A percentile compares a stretch with the other conserved stretches of the same genome.
Conservation (phyloP, 768 basidiomycete genomes). For the Fomitopsis serialis region DNA sequence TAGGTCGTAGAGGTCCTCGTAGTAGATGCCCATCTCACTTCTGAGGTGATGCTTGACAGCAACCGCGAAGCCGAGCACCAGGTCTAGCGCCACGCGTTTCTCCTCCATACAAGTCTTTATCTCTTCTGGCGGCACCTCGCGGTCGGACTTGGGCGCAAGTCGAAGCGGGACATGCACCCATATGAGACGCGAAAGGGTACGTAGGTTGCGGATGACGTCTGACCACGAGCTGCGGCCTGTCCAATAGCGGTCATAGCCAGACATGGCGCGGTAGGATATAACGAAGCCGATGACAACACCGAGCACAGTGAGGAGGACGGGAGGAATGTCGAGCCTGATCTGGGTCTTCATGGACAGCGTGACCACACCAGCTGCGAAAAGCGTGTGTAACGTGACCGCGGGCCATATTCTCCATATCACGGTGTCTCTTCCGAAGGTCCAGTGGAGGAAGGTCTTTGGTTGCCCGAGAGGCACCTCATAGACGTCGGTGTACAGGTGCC, state of each 20-base stretch:
- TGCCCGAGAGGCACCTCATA: constrained; percentile 13
- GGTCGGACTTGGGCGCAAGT: constrained; percentile 32
- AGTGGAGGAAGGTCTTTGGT: constrained; percentile 16
- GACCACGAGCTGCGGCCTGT: constrained; percentile 50
- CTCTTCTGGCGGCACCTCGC: constrained; percentile 28
- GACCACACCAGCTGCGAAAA: constrained; percentile 51
- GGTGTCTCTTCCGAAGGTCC: constrained; percentile 40
- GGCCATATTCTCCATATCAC: constrained; percentile 64
- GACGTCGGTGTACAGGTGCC: constrained; percentile 2
- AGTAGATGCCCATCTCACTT: constrained; percentile 56
- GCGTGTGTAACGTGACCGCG: constrained; percentile 55
- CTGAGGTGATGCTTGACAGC: constrained; percentile 60
- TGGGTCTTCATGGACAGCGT: constrained; percentile 35
- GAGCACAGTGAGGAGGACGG: constrained; percentile 55
- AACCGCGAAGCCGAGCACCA: constrained; percentile 50
- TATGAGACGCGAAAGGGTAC: constrained; percentile 46
- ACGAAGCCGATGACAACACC: constrained; percentile 56
- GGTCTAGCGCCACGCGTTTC: constrained; percentile 53
- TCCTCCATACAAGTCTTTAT: constrained; percentile 50
- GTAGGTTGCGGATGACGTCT: constrained; percentile 45
- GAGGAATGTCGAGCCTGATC: constrained; percentile 42
- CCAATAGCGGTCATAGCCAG: constrained; percentile 67
- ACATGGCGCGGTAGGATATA: constrained; percentile 58
- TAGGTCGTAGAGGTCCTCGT: constrained; percentile 55
- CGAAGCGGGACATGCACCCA: constrained; percentile 60